phyloP scores from a whole-genome alignment of 2,329 filamentous ascomycete species.

The Botrytis aclada region DNA sequence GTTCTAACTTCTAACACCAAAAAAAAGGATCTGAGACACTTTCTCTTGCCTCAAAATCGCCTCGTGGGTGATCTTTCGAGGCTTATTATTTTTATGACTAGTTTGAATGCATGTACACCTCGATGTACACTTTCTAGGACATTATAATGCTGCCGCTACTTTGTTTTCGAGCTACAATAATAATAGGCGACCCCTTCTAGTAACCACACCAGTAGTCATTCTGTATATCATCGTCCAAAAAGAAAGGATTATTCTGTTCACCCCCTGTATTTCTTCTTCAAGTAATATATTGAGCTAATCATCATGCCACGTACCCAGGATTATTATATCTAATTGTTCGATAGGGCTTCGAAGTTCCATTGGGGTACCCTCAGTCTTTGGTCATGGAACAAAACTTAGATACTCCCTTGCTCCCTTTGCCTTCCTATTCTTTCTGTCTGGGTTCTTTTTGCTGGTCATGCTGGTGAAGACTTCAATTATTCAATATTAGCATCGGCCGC shows the following conservation, averaged over 20 bases:
- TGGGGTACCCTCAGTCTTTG: neutral
- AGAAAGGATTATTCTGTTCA: neutral
- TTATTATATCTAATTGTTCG: neutral
- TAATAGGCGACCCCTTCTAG: neutral
- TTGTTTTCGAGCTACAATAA: neutral
- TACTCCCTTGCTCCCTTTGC: neutral
- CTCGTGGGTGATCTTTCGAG: slow-evolving; percentile 1
- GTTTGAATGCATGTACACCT: neutral
- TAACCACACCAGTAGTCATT: neutral
- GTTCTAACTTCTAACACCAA: neutral
- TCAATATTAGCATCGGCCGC: slow-evolving; percentile 3
- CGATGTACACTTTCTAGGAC: neutral
- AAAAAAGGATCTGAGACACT: slow-evolving; percentile 3
- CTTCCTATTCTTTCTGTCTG: slow-evolving; percentile 9
- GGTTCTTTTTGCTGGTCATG: slow-evolving; percentile 9
- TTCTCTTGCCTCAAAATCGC: slow-evolving; percentile 11
- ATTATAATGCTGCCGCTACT: neutral
- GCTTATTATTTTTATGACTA: neutral
- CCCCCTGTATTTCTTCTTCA: neutral
- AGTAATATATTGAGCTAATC: neutral
- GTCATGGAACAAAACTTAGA: slow-evolving; percentile 5
- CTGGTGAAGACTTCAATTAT: slow-evolving; percentile 2
- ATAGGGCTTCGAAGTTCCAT: neutral
- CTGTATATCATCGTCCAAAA: neutral
- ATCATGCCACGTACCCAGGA: slow-evolving; percentile 5